These are phyloP conservation scores for Zychaea mexicana DNA, from an alignment of 371 early-diverging fungal genomes.

Conservation along the genomic window DNA sequence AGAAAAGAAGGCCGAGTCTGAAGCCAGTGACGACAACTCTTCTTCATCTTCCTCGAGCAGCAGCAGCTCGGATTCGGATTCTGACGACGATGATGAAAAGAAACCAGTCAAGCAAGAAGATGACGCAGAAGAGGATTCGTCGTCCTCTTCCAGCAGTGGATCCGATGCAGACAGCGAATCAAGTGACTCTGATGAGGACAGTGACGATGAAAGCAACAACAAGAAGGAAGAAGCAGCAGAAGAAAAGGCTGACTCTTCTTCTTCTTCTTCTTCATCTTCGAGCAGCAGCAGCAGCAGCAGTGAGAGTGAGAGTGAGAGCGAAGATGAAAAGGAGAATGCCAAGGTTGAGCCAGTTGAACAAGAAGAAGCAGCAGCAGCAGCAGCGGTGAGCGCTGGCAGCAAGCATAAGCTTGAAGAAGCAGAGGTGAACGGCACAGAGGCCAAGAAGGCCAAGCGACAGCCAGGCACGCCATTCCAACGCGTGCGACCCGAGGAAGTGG, in stretches of 20 bases:
- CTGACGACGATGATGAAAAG: conserved; percentile 19
- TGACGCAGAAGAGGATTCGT: conserved; percentile 1
- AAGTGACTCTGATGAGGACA: conserved; percentile 16
- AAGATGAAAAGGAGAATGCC: neutral
- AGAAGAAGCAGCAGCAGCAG: neutral
- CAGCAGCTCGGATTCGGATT: conserved; percentile 11
- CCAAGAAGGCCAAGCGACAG: conserved; percentile 29
- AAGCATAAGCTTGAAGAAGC: conserved; percentile 37
- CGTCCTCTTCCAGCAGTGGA: conserved; percentile 8
- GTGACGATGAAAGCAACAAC: conserved; percentile 7
- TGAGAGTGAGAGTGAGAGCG: conserved; percentile 8
- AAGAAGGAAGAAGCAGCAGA: neutral
- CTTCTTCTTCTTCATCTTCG: conserved; percentile 10
- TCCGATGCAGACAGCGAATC: conserved; percentile 24
- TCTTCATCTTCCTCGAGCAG: neutral
- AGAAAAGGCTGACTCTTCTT: conserved; percentile 18
- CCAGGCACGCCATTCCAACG: conserved; percentile 80
- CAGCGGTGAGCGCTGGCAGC: conserved; percentile 3
- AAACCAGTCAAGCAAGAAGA: conserved; percentile 24
- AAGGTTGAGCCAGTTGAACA: no score
- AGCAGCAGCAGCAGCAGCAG: conserved; percentile 2
- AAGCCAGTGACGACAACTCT: no score
- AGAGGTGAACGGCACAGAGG: conserved; percentile 18
- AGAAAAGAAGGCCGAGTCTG: conserved; percentile 9
- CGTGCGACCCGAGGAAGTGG: conserved; percentile 81